Evolutionary conservation across 2,329 filamentous ascomycete genomes (phyloP).

Genomic region (Daldinia sp.): DNA sequence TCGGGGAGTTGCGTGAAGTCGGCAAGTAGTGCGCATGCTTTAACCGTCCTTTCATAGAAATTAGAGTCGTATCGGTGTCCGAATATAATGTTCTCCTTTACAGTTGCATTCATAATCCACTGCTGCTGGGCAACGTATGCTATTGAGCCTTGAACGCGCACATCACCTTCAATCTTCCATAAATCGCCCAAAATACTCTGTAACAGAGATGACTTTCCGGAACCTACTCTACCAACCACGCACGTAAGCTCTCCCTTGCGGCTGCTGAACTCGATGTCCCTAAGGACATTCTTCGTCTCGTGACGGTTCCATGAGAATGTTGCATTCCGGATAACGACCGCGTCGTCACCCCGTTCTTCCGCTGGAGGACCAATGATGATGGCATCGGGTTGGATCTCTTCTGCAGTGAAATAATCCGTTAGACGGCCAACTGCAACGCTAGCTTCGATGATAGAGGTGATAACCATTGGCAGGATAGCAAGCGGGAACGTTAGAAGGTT

Average conservation of each 20-base stretch:
- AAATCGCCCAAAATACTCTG: constrained; percentile 89
- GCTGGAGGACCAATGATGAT: constrained; percentile 74
- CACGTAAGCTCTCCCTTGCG: constrained; percentile 94
- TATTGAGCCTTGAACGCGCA: constrained; percentile 80
- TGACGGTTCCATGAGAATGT: constrained; percentile 96
- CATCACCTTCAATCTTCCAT: constrained; percentile 86
- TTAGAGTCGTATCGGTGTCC: constrained; percentile 91
- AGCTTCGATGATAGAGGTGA: constrained; percentile 94
- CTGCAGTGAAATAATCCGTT: constrained; percentile 83
- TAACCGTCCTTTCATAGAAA: constrained; percentile 93
- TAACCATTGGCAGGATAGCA: constrained; percentile 95
- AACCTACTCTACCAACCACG: constrained; percentile 91
- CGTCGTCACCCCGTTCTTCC: constrained; percentile 82
- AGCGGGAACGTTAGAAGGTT: constrained; percentile 96
- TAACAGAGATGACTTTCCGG: constrained; percentile 92
- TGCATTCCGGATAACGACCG: constrained; percentile 81
- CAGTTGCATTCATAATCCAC: constrained; percentile 98
- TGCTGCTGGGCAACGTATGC: constrained; percentile 93
- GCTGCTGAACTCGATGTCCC: constrained; percentile 86
- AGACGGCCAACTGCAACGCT: constrained; percentile 90
- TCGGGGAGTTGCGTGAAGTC: constrained; percentile 94
- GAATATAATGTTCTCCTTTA: constrained; percentile 97
- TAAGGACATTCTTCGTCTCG: constrained; percentile 73
- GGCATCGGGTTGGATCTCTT: constrained; percentile 89
- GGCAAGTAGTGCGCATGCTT: constrained; percentile 88